Conservation (phyloP, 2,329 filamentous ascomycete species). For the Aspergillus glaucus region DNA sequence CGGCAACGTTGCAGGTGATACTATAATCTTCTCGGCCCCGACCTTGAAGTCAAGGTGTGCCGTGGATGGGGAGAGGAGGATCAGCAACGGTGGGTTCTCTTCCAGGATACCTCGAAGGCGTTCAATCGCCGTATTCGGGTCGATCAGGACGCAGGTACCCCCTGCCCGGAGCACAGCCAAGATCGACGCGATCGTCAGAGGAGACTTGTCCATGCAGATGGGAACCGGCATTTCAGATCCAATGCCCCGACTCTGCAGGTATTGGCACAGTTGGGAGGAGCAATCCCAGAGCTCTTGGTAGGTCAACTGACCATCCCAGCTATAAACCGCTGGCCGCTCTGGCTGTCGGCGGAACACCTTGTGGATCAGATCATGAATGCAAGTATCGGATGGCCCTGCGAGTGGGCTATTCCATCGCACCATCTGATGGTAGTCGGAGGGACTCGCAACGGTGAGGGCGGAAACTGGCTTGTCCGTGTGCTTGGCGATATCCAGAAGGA, state of each 20-base stretch:
- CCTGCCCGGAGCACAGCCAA: conserved; percentile 6
- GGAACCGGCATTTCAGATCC: conserved; percentile 12
- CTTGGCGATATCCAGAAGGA: neutral
- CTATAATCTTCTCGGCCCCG: neutral
- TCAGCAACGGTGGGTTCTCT: conserved; percentile 1
- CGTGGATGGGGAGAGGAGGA: conserved; percentile 1
- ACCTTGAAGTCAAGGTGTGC: neutral
- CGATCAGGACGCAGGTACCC: conserved; percentile 5
- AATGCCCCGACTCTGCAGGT: conserved; percentile 21
- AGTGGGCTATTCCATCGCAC: neutral
- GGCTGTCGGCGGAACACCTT: neutral
- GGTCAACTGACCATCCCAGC: conserved; percentile 6
- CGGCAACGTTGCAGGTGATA: neutral
- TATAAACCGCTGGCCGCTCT: conserved; percentile 1
- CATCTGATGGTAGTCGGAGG: neutral
- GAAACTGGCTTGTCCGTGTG: neutral
- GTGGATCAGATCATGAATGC: conserved; percentile 1
- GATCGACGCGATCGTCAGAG: conserved; percentile 4
- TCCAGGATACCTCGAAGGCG: conserved; percentile 7
- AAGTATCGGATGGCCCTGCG: neutral
- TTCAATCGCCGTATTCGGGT: conserved; percentile 4
- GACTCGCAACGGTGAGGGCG: neutral
- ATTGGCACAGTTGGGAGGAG: conserved; percentile 19
- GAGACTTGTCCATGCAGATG: conserved; percentile 7
- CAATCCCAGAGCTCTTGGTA: conserved; percentile 12